Percentiles rank a stretch among this genome's conserved stretches.
Evolutionary conservation across 2,329 filamentous ascomycete genomes (phyloP).

Genomic region (Aspergillus calidoustus): DNA sequence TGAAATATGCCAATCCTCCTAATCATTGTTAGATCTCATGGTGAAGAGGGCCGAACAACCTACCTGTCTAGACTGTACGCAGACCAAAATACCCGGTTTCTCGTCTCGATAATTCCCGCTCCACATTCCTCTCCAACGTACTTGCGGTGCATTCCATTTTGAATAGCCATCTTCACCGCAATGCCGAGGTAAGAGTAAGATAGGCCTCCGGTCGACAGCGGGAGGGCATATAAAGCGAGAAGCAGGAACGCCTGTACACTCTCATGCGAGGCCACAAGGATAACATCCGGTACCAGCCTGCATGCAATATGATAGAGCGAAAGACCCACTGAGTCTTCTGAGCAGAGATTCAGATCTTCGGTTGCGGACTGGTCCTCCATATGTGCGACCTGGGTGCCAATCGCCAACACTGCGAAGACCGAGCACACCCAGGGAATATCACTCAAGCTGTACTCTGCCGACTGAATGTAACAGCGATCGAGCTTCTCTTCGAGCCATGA

Average conservation of each 20-base stretch:
- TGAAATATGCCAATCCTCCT: constrained; percentile 4
- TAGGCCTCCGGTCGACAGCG: constrained; percentile 57
- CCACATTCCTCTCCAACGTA: constrained; percentile 48
- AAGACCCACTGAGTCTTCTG: constrained; percentile 55
- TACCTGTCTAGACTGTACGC: constrained; percentile 58
- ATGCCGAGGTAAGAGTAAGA: constrained; percentile 59
- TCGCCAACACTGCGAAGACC: constrained; percentile 26
- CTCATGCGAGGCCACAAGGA: constrained; percentile 57
- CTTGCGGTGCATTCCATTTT: constrained; percentile 61
- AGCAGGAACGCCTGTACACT: constrained; percentile 57
- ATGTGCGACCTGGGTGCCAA: constrained; percentile 44
- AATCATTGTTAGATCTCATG: background rate
- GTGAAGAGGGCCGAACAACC: background rate
- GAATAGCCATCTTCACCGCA: constrained; percentile 58
- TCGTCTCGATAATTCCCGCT: constrained; percentile 50
- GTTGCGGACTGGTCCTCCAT: constrained; percentile 29
- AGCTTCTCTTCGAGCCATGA: constrained; percentile 34
- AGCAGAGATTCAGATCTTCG: constrained; percentile 18
- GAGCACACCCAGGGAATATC: constrained; percentile 3
- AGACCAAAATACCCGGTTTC: constrained; percentile 60
- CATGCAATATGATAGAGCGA: constrained; percentile 58
- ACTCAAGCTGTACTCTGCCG: background rate
- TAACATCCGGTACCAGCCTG: constrained; percentile 57
- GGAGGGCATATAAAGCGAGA: constrained; percentile 42
- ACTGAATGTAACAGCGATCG: constrained; percentile 26